Base-by-base conservation (phyloP, 257 asterid genomes). In the Eucommia ulmoides region DNA sequence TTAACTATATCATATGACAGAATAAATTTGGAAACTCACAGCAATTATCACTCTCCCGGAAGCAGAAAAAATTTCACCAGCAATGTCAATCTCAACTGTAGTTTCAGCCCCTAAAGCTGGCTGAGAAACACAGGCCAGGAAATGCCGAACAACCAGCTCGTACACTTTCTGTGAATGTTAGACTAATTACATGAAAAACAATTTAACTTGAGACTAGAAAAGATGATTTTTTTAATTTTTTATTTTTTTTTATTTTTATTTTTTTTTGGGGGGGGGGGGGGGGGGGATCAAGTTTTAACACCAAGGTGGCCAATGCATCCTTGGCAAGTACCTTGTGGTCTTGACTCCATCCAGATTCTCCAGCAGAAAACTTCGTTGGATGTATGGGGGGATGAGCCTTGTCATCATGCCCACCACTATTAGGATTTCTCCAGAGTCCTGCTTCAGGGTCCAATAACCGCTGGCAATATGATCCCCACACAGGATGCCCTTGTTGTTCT, bases 351-450 rank as follows among this genome's bases (percentile, higher is more conserved):
- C 76, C 56, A 55, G 94, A 65, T 76, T 85, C 98, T 59, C 98
- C 98, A 65, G 82, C 78, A 49, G 93, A 80, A 77, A 78, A 85
- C 64, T 77, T 89, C 46, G 98, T 89, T 51, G 98, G 98, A 78
- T 89, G 96, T 62, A 89, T 89, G 44, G 98, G 98, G 49, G 98
- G 98, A 59, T 89, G 98, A 41, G 98, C 98, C 57, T 85, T 85
- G 84, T 89, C 98, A 70, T 89, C 91, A 70, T 85, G 94, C 58
- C 94, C 94, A 41, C 98, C 98, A 62, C 66, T 71, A 52, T 78
- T 68, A 58, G 98, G 98, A 59, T 76, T 65, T 69, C 86, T 80
- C 98, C 96, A 89, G 8, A 85, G 84, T 60, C 83, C 81, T 59
- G 86, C 55, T 60, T 72, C 92, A 56, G 93, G 92, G 67, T 89